These are phyloP conservation scores for Poronia punctata DNA, from an alignment of 495 filamentous ascomycete genomes.

Conservation along the genomic window DNA sequence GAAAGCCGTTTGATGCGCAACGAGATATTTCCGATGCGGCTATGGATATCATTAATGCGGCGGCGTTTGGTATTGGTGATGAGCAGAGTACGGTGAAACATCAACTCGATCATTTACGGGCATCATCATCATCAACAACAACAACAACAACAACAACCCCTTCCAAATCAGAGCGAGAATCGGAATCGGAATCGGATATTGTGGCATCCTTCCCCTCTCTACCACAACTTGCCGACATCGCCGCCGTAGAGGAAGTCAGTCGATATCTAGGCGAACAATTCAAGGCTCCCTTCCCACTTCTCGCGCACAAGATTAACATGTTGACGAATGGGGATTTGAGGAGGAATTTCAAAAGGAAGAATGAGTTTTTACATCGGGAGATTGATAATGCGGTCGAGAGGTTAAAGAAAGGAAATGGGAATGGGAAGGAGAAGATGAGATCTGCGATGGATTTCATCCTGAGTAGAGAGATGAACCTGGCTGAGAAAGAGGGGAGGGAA, in stretches of 20 bases:
- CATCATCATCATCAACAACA: background rate
- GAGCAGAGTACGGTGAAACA: conserved; percentile 12
- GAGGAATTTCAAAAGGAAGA: conserved; percentile 3
- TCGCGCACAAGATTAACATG: conserved; percentile 8
- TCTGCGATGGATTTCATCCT: conserved; percentile 34
- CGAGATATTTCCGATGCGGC: conserved; percentile 28
- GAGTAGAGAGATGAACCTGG: conserved; percentile 24
- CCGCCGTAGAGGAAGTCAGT: conserved; percentile 2
- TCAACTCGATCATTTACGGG: conserved; percentile 8
- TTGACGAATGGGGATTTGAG: conserved; percentile 1
- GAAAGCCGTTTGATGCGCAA: conserved; percentile 27
- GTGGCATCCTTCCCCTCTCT: too few relatives aligned
- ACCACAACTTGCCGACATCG: conserved; percentile 11
- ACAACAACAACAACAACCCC: too few relatives aligned
- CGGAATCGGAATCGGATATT: too few relatives aligned
- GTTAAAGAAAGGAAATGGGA: too few relatives aligned
- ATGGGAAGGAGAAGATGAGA: conserved; percentile 7
- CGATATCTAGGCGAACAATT: conserved; percentile 10
- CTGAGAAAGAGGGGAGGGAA: conserved; percentile 23
- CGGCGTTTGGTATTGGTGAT: conserved; percentile 23
- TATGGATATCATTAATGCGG: conserved; percentile 31
- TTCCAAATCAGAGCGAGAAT: too few relatives aligned
- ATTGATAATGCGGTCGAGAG: conserved; percentile 12
- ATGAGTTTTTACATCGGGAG: conserved; percentile 14
- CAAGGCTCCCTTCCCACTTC: conserved; percentile 10